Conservation (phyloP, 163 green algal species). For the Scenedesmus sp. region DNA sequence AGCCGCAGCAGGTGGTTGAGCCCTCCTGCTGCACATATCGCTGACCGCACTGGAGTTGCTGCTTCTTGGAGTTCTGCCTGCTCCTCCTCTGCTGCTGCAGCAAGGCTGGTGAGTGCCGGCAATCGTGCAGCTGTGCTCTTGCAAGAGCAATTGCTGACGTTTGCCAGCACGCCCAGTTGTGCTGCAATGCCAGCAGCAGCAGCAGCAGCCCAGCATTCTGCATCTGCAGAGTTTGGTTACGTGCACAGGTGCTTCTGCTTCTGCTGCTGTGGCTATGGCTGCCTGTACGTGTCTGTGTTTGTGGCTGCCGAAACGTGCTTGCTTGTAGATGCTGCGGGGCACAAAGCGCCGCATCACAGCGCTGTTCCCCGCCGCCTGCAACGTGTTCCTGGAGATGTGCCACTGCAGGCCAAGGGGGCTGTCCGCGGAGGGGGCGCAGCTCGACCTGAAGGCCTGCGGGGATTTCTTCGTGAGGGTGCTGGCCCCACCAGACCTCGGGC, state of each 20-base stretch:
- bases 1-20: background rate
- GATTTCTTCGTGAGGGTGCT: too few species aligned
- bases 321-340: too few species aligned
- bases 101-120: background rate
- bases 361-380: too few species aligned
- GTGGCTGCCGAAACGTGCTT: too few species aligned
- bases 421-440: too few species aligned
- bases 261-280: background rate
- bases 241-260: background rate
- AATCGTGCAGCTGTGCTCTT: background rate
- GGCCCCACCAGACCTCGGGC: too few species aligned
- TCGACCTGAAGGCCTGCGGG: too few species aligned
- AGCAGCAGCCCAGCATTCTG: background rate
- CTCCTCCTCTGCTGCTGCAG: background rate
- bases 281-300: background rate
- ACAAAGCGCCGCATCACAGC: too few species aligned
- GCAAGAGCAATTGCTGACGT: too few species aligned
- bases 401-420: too few species aligned
- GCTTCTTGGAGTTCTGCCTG: background rate
- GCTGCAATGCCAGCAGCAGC: background rate
- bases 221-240: background rate
- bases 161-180: background rate
- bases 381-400: too few species aligned
- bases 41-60: background rate
- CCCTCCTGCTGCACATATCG: background rate